Base-by-base conservation (phyloP, 2,329 filamentous ascomycete genomes). In the Fusarium sp. region DNA sequence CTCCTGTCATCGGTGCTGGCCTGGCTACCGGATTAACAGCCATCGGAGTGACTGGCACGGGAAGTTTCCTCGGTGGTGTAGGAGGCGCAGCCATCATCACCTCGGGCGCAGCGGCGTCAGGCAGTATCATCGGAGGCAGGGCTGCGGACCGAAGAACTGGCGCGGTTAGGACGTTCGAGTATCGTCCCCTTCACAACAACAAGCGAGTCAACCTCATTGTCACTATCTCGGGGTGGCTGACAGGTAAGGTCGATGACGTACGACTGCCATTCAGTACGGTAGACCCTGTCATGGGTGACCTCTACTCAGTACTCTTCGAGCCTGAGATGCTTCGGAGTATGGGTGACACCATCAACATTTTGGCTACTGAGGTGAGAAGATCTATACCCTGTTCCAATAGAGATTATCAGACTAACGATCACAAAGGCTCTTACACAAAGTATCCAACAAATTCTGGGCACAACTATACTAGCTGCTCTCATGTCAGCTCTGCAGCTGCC, bases 141-240 rank as follows among this genome's bases (percentile, higher is more conserved):
- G 96, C 96, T 32, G 95, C 95, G n/a, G 88, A 94, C 78, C 90
- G 95, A 77, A 90, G 96, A 76, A 98, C 94, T 3, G 96, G 96
- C 20, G 92, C 95, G 4, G 97, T 99, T 66, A 95, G 92, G 83
- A 99, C 96, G 0, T 99, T 98, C 79, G 96, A 99, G 83, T 99
- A 98, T 81, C 90, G 96, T 50, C 96, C 96, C 12, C 85, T 99
- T 51, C 95, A 98, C 85, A 99, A 99, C 85, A 98, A 98, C 83
- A 99, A 99, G 84, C 89, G 95, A 66, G 94, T 98, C 44, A 98
- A 99, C 78, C 88, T 99, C 36, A 96, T 99, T 73, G 91, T 99
- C 44, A 98, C 96, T 0, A 90, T 99, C 36, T 95, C 96, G 1
- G 96, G 96, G 8, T 99, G 96, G 96, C 97, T 99, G 93, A 98